Base-by-base conservation (phyloP, 2,329 filamentous ascomycete species). In the Aspergillaceae sp. region DNA sequence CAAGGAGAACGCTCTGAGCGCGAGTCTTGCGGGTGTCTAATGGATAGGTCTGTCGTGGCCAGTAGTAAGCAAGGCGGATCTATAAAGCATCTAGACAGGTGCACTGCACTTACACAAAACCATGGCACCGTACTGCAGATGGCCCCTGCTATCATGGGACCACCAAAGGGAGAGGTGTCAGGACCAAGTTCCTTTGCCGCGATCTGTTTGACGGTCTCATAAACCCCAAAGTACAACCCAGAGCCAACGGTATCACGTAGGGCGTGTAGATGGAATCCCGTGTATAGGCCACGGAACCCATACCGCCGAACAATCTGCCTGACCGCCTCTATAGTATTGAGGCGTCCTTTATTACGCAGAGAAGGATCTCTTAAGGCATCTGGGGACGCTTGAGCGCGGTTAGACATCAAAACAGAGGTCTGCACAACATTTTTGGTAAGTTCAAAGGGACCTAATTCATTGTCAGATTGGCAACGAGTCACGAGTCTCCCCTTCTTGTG, bases 21-120 rank as follows among this genome's bases (percentile, higher is more conserved):
- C 70, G 71, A n/a, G 71, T 74, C 54, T 74, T 74, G 48, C 68
- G 66, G 2, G 71, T 73, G 48, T 74, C 71, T 7, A 74, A 64
- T 0, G 70, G 69, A 49, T 74, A 74, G 3, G 71, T 74, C 70
- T 73, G 44, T 30, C 32, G 29, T 6, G 19, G 19, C 19, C 19
- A 19, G 19, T 19, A 19, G 19, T 19, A 2, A 19, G 19, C 19
- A 19, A 19, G 19, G 19, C 19, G 19, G 19, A 30, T 8, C 10
- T 8, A 3, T 8, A 9, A 32, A 19, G 32, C 19, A n/a, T 28
- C 11, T 19, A 28, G 10, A 19, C 34, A 32, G 7, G 19, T 5
- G 7, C 5, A 5, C 5, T 37, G 10, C 5, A 49, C 68, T 56
- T 65, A 73, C 70, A 42, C 69, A 68, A 29, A 72, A 62, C 71